A percentile compares a stretch with the other conserved stretches of the same genome.
These are phyloP conservation scores for Xylaria castorea DNA, from an alignment of 495 filamentous ascomycete species.

Conservation along the genomic window DNA sequence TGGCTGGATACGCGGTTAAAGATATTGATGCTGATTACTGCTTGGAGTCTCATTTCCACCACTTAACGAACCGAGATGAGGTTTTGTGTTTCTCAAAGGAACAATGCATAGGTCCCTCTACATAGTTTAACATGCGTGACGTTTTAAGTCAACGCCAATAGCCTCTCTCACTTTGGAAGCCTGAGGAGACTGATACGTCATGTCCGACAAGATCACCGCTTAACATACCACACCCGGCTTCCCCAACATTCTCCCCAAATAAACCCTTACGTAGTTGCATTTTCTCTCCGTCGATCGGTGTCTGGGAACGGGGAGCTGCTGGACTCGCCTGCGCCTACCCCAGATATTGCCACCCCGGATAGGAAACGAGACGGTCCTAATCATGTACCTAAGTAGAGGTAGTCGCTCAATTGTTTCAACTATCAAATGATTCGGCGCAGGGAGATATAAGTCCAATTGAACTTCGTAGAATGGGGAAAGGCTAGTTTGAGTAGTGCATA, in stretches of 20 bases:
- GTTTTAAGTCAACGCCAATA: neutral
- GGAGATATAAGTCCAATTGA: neutral
- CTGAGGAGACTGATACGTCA: neutral
- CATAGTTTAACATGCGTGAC: neutral
- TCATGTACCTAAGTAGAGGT: neutral
- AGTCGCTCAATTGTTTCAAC: neutral
- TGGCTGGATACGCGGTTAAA: neutral
- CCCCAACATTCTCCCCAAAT: constrained; percentile 4
- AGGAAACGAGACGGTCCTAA: constrained; percentile 3
- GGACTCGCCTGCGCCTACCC: constrained; percentile 5
- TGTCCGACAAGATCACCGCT: constrained; percentile 7
- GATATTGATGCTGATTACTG: neutral
- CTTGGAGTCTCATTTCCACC: neutral
- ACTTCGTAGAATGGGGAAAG: constrained; percentile 15
- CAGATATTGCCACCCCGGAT: constrained; percentile 14
- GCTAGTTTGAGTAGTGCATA: constrained; percentile 14
- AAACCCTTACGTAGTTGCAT: neutral
- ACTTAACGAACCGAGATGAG: constrained; percentile 10
- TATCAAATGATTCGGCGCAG: constrained; percentile 6
- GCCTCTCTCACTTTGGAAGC: neutral
- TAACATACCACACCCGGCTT: neutral
- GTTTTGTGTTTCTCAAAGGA: neutral
- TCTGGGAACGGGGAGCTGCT: constrained; percentile 10
- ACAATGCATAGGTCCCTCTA: neutral
- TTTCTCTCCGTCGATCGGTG: constrained; percentile 13